These are phyloP conservation scores for Aspergillus nomiae DNA, from an alignment of 2,329 filamentous ascomycete genomes.

Conservation along the genomic window DNA sequence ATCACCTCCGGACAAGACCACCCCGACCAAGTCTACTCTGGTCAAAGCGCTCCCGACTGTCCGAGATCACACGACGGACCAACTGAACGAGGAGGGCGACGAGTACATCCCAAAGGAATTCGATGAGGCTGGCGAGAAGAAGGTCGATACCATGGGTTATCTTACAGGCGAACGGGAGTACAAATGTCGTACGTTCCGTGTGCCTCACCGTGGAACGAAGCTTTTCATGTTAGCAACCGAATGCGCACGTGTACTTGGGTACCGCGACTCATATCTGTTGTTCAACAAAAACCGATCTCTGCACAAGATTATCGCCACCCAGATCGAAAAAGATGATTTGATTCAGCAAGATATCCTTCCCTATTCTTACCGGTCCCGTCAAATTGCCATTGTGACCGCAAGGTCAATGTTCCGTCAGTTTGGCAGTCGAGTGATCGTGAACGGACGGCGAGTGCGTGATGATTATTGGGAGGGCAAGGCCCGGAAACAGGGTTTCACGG, in stretches of 20 bases:
- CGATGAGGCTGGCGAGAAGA: conserved; percentile 91
- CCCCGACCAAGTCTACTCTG: conserved; percentile 74
- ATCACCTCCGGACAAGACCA: conserved; percentile 70
- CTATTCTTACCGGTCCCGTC: conserved; percentile 96
- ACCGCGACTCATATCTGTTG: conserved; percentile 94
- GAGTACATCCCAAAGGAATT: conserved; percentile 94
- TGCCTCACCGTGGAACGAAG: conserved; percentile 87
- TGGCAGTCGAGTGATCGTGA: conserved; percentile 87
- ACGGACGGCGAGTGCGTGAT: conserved; percentile 87
- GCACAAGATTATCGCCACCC: conserved; percentile 96
- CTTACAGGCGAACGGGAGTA: conserved; percentile 83
- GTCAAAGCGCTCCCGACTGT: conserved; percentile 95
- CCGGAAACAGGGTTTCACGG: conserved; percentile 95
- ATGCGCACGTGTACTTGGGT: conserved; percentile 89
- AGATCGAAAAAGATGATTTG: conserved; percentile 93
- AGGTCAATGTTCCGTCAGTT: conserved; percentile 99
- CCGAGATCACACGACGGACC: conserved; percentile 94
- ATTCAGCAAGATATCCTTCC: conserved; percentile 94
- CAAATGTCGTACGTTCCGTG: conserved; percentile 88
- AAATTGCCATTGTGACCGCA: conserved; percentile 97
- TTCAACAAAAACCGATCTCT: conserved; percentile 99
- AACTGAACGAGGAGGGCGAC: conserved; percentile 83
- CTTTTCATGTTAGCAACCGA: conserved; percentile 99
- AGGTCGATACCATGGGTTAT: conserved; percentile 82
- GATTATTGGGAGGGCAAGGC: conserved; percentile 99